These are phyloP conservation scores for Quercus wislizeni DNA, from an alignment of 306 rosid genomes.

Conservation along the genomic window DNA sequence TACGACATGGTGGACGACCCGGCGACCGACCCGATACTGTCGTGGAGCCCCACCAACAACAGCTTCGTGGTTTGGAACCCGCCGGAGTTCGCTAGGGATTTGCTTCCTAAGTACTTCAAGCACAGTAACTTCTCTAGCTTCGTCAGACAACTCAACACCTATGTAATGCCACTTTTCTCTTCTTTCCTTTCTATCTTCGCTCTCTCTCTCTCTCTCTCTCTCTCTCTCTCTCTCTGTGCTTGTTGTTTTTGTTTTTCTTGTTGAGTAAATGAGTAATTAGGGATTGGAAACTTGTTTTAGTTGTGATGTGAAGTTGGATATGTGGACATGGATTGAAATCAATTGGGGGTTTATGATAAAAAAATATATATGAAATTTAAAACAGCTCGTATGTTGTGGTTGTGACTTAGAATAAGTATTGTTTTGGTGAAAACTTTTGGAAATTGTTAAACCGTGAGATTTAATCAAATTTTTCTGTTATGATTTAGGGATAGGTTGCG, in stretches of 20 bases:
- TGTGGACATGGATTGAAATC: too few relatives aligned
- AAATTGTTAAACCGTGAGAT: neutral
- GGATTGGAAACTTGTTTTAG: neutral
- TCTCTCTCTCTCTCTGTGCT: neutral
- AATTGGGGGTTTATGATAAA: too few relatives aligned
- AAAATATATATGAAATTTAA: too few relatives aligned
- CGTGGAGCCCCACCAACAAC: conserved; percentile 87
- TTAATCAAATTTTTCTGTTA: neutral
- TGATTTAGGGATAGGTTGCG: neutral
- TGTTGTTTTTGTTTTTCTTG: neutral
- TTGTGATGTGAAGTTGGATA: neutral
- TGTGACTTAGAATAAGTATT: too few relatives aligned
- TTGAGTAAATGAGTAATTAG: neutral
- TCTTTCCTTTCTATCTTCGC: neutral
- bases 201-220: neutral
- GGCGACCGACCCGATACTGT: conserved; percentile 70
- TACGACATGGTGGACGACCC: conserved; percentile 97
- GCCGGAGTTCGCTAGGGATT: conserved; percentile 91
- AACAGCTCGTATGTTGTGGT: too few relatives aligned
- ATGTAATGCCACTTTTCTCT: conserved; percentile 41
- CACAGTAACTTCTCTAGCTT: conserved; percentile 94
- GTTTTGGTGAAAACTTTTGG: neutral
- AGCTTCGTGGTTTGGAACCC: conserved; percentile 99
- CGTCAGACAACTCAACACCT: conserved; percentile 93
- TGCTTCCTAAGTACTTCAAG: conserved; percentile 88